phyloP scores from a whole-genome alignment of 1,284 basidiomycete genomes.

The Tilletia caries region DNA sequence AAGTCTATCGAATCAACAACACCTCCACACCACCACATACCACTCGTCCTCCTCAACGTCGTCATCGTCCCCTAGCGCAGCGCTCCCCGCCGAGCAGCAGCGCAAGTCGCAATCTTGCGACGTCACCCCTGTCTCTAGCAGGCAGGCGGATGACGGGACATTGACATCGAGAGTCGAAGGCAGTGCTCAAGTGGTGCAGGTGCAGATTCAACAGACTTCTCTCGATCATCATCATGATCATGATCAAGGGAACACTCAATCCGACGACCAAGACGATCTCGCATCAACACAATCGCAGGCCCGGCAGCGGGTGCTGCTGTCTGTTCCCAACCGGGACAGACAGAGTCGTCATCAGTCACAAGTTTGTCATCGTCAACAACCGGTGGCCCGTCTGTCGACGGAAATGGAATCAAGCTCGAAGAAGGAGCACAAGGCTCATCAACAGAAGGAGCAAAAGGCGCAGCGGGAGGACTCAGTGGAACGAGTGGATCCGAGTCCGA shows the following conservation, averaged over 20 bases:
- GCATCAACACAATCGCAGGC: conserved; percentile 7
- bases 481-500: too few species aligned
- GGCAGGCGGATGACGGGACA: background rate
- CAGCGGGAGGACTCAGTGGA: too few species aligned
- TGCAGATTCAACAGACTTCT: background rate
- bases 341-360: conserved; percentile 8
- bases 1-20: background rate
- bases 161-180: too few species aligned
- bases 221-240: background rate
- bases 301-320: conserved; percentile 12
- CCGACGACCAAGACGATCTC: background rate
- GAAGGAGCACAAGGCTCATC: background rate
- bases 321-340: background rate
- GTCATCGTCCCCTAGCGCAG: background rate
- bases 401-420: background rate
- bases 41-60: background rate
- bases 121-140: background rate
- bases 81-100: conserved; percentile 10
- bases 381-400: background rate
- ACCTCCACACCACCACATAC: too few species aligned
- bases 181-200: too few species aligned
- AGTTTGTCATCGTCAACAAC: background rate
- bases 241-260: background rate
- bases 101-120: background rate
- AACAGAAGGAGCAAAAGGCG: background rate